Evolutionary conservation across 2,329 filamentous ascomycete genomes (phyloP).

Genomic region (Bretziella fagacearum): DNA sequence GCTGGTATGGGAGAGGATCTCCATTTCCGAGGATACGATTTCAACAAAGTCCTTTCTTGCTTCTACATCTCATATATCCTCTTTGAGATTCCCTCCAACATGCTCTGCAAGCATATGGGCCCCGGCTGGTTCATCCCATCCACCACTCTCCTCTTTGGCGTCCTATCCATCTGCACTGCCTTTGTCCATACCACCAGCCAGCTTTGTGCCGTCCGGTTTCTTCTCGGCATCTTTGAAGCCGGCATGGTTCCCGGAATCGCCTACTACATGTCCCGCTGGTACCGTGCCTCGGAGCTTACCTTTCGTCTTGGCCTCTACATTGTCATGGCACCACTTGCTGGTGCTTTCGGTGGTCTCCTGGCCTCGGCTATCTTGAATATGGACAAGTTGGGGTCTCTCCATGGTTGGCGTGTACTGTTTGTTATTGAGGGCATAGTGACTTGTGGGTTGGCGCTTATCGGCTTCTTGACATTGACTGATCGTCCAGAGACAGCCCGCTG

Average conservation of each 20-base stretch:
- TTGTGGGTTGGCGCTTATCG: slow-evolving; percentile 35
- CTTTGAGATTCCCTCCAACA: slow-evolving; percentile 52
- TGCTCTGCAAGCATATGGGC: slow-evolving; percentile 53
- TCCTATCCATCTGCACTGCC: slow-evolving; percentile 45
- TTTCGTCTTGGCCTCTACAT: slow-evolving; percentile 54
- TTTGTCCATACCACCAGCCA: slow-evolving; percentile 40
- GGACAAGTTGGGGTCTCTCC: slow-evolving; percentile 37
- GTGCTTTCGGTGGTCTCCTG: slow-evolving; percentile 53
- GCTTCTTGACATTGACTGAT: slow-evolving; percentile 50
- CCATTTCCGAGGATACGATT: slow-evolving; percentile 42
- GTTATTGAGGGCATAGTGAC: slow-evolving; percentile 49
- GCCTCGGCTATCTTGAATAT: slow-evolving; percentile 47
- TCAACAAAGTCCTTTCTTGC: slow-evolving; percentile 48
- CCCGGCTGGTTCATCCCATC: slow-evolving; percentile 55
- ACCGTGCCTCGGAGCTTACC: slow-evolving; percentile 48
- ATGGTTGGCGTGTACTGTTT: slow-evolving; percentile 52
- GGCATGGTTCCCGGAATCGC: slow-evolving; percentile 59
- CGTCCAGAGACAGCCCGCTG: slow-evolving; percentile 50
- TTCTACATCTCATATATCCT: slow-evolving; percentile 62
- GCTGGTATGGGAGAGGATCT: slow-evolving; percentile 49
- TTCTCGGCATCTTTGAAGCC: slow-evolving; percentile 53
- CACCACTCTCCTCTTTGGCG: slow-evolving; percentile 45
- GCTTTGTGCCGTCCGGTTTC: slow-evolving; percentile 44
- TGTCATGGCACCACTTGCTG: slow-evolving; percentile 52
- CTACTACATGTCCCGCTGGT: slow-evolving; percentile 58